Evolutionary conservation across 257 asterid species (phyloP).

Genomic region (Rhazya stricta): DNA sequence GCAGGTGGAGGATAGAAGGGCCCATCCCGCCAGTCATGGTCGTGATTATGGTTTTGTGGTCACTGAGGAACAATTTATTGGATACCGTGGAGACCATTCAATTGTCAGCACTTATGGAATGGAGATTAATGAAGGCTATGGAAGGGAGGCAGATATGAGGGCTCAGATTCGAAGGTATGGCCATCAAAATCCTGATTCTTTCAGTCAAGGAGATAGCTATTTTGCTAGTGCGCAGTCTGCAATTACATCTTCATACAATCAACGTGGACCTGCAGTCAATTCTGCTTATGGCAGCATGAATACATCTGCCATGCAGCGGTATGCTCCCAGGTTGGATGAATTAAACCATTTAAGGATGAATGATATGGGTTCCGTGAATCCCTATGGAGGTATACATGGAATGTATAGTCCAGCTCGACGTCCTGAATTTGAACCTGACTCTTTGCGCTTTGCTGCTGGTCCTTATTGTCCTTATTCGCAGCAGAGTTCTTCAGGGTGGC

Average conservation of each 20-base stretch:
- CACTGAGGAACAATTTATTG: conserved; percentile 23
- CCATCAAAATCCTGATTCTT: conserved; percentile 20
- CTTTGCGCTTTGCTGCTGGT: conserved; percentile 46
- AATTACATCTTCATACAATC: conserved; percentile 21
- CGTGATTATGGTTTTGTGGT: conserved; percentile 26
- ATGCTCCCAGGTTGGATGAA: conserved; percentile 55
- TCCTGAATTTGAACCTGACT: conserved; percentile 20
- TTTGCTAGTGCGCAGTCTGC: conserved; percentile 12
- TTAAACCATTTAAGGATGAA: conserved; percentile 27
- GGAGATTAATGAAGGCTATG: conserved; percentile 19
- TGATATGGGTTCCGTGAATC: conserved; percentile 22
- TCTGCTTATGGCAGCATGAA: conserved; percentile 24
- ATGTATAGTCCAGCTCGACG: conserved; percentile 19
- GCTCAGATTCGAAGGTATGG: conserved; percentile 22
- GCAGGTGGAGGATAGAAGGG: conserved; percentile 21
- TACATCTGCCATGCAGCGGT: conserved; percentile 41
- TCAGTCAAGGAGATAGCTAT: conserved; percentile 16
- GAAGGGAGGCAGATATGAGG: conserved; percentile 24
- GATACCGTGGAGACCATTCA: conserved; percentile 21
- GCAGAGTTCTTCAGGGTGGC: conserved; percentile 66
- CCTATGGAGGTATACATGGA: conserved; percentile 15
- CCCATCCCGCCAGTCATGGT: conserved; percentile 23
- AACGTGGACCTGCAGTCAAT: conserved; percentile 12
- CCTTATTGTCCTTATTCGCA: conserved; percentile 39
- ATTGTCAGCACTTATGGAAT: conserved; percentile 16